phyloP scores from a whole-genome alignment of 768 basidiomycete genomes.

The Panaeolus papilionaceus region DNA sequence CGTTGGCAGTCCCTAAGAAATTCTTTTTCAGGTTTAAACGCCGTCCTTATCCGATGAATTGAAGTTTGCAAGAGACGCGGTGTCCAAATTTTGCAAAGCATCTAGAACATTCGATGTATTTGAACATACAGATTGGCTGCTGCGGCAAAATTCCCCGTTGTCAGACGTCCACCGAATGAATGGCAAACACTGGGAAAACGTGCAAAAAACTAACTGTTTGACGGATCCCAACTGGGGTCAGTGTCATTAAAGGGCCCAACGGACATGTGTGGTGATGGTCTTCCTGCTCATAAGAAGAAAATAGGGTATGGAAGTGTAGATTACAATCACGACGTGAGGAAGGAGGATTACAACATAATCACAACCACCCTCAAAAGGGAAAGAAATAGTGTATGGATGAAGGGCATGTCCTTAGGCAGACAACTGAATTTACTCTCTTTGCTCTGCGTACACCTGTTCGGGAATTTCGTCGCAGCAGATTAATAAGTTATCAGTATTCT shows the following conservation, averaged over 20 bases:
- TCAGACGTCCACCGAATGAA: neutral
- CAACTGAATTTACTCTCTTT: constrained; percentile 49
- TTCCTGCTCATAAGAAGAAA: neutral
- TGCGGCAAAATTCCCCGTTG: neutral
- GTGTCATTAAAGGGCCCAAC: neutral
- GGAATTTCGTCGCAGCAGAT: constrained; percentile 11
- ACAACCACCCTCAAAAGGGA: constrained; percentile 6
- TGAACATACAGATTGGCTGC: neutral
- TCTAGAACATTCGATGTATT: neutral
- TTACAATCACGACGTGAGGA: constrained; percentile 4
- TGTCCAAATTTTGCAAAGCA: neutral
- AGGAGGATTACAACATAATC: constrained; percentile 12
- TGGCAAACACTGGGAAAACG: neutral
- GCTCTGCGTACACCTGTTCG: constrained; percentile 70
- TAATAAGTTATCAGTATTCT: constrained; percentile 5
- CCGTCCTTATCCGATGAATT: neutral
- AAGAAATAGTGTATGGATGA: constrained; percentile 13
- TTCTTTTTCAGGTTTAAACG: neutral
- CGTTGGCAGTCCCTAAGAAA: neutral
- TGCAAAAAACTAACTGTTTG: neutral
- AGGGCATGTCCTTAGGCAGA: constrained; percentile 2
- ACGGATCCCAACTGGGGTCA: neutral
- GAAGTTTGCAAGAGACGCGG: too few species aligned
- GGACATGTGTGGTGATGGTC: neutral
- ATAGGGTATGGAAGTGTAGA: constrained; percentile 11